Base-by-base conservation (phyloP, 2,329 filamentous ascomycete species). In the Aschersonia sp. region DNA sequence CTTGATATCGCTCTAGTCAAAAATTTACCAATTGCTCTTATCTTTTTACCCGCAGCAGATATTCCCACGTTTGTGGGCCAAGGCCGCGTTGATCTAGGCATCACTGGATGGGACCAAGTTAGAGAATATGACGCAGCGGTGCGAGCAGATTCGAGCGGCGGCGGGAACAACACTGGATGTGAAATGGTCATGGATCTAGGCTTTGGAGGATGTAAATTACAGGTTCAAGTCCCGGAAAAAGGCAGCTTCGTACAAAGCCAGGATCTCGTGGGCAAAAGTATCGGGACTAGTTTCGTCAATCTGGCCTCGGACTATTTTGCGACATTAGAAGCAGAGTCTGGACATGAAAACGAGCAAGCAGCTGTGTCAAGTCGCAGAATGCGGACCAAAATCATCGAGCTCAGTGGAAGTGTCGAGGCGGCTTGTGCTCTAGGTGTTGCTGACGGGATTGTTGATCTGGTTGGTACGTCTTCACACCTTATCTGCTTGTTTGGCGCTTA, bases 41-140 rank as follows among this genome's bases (percentile, higher is more conserved):
- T 98, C 61, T 98, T 98, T 73, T 84, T 98, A 30, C 92, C 92
- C 31, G 92, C 91, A 40, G 89, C 89, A 55, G 92, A 98, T 64
- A 98, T 98, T 61, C 92, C 92, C 4, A 95, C 89, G 40, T 97
- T 97, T 61, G 89, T 98, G 45, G 91, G 91, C 49, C 89, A 97
- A 68, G 92, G 92, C 50, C 83, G 84, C 52, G 88, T 95, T 45
- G 89, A 95, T 61, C 74, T 98, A 12, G 92, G 92, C 53, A 98
- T 98, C 62, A 97, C 92, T 0, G 92, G 92, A 46, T 79, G 80
- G 59, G 92, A 98, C 63, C 89, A 95, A 61, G 88, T 97, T 45
- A 82, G 84, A 52, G 91, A 97, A 68, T 86, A 96, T 68, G 86
- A 89, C 67, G 82, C 84, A 44, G 71, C 70, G 31, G 70, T 80